These are phyloP conservation scores for Magnusiomyces tetraspermus DNA, from an alignment of 1,139 yeast genomes.

Conservation along the genomic window DNA sequence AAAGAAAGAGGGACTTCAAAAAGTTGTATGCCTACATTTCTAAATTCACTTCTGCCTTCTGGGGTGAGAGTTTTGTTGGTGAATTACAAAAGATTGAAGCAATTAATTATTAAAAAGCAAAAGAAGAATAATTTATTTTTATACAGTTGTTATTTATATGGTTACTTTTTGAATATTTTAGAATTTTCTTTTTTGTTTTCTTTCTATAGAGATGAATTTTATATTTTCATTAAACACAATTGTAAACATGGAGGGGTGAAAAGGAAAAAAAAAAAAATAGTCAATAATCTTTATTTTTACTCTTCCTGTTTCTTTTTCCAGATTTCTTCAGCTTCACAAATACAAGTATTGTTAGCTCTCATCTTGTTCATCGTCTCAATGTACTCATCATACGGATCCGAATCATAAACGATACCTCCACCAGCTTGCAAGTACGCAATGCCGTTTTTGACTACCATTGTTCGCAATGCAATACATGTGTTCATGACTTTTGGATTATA, in stretches of 20 bases:
- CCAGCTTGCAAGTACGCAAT: constrained; percentile 94
- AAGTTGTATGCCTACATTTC: constrained; percentile 79
- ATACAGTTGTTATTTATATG: neutral
- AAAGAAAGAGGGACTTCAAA: constrained; percentile 64
- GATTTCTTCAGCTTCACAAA: constrained; percentile 77
- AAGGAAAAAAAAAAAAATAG: neutral
- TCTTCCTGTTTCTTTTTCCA: constrained; percentile 41
- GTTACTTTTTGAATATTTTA: neutral
- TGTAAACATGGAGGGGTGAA: neutral
- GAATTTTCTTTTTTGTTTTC: neutral
- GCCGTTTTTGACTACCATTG: constrained; percentile 91
- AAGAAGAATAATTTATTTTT: neutral
- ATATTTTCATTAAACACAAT: neutral
- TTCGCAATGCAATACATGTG: constrained; percentile 92
- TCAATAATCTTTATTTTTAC: no score
- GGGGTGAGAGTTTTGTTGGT: constrained; percentile 95
- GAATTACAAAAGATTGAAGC: constrained; percentile 41
- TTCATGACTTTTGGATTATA: constrained; percentile 90
- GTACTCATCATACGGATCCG: constrained; percentile 92
- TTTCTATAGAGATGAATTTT: neutral
- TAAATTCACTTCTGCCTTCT: constrained; percentile 86
- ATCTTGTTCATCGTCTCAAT: constrained; percentile 94
- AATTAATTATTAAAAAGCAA: neutral
- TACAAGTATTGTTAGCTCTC: constrained; percentile 85
- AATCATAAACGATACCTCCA: constrained; percentile 93